Evolutionary conservation across 805 yeast genomes (phyloP).

Genomic region (Lipomyces orientalis): DNA sequence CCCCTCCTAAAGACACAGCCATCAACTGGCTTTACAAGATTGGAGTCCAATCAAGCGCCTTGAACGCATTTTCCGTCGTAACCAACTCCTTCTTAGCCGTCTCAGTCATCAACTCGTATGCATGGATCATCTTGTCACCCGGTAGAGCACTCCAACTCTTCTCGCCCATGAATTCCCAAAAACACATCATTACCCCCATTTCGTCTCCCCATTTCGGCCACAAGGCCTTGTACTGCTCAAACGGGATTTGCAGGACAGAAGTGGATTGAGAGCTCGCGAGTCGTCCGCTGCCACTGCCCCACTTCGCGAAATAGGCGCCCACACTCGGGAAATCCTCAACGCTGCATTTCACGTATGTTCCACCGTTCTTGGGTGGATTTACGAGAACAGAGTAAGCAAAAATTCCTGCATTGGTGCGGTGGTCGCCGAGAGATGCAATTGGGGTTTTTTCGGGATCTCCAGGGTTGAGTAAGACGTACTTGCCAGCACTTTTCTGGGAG

Average conservation of each 20-base stretch:
- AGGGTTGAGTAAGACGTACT: not conserved
- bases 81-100: not conserved
- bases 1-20: too few relatives aligned
- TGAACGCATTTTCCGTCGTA: not conserved
- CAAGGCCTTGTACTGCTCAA: not conserved
- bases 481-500: not conserved
- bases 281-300: not conserved
- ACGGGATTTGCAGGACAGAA: not conserved
- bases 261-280: not conserved
- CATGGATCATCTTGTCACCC: not conserved
- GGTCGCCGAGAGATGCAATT: not conserved
- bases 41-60: not conserved
- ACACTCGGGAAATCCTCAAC: not conserved
- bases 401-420: not conserved
- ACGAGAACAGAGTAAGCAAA: not conserved
- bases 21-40: not conserved
- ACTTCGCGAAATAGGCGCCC: not conserved
- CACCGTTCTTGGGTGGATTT: not conserved
- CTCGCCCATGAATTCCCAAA: not conserved
- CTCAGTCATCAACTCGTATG: not conserved
- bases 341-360: not conserved
- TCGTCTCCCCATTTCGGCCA: not conserved
- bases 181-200: not conserved
- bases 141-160: not conserved
- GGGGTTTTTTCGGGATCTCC: not conserved